Conservation (phyloP, 805 yeast species). For the Komagataella pseudopastoris region DNA sequence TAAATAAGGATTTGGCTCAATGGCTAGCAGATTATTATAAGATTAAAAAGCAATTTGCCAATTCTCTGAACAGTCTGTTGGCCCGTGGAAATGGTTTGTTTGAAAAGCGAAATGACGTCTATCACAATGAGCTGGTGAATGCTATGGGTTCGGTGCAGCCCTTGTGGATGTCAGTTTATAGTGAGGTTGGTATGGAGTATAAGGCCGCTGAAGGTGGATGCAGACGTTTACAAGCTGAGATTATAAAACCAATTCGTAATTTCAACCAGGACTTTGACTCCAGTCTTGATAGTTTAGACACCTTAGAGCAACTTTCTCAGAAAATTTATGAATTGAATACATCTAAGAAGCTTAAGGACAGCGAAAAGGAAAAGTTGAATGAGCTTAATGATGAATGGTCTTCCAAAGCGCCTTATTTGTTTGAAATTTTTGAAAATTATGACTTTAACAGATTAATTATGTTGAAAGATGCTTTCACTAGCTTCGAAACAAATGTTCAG, state of each 20-base stretch:
- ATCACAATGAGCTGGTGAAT: conserved; percentile 33
- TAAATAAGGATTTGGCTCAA: conserved; percentile 47
- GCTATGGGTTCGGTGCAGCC: conserved; percentile 30
- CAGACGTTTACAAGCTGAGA: conserved; percentile 34
- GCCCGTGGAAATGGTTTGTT: conserved; percentile 21
- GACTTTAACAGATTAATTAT: conserved; percentile 50
- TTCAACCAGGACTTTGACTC: conserved; percentile 39
- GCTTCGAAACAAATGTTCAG: conserved; percentile 46
- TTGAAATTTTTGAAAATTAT: conserved; percentile 60
- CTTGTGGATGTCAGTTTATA: conserved; percentile 29
- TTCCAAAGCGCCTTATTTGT: conserved; percentile 61
- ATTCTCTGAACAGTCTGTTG: conserved; percentile 27
- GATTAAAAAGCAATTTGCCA: conserved; percentile 31
- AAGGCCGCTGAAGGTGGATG: conserved; percentile 35
- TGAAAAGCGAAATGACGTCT: conserved; percentile 22
- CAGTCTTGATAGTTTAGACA: conserved; percentile 26
- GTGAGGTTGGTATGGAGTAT: conserved; percentile 29
- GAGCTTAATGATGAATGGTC: conserved; percentile 55
- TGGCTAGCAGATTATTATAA: conserved; percentile 44
- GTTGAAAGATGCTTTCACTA: conserved; percentile 52
- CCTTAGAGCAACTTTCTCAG: conserved; percentile 14
- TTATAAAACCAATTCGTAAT: conserved; percentile 38
- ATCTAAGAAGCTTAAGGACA: conserved; percentile 2
- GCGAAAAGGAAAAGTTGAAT: conserved; percentile 17
- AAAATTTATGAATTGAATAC: conserved; percentile 9